Evolutionary conservation across 768 basidiomycete species (phyloP), one percentile per base, ranked within the genome.

Genomic region (Lactifluus rugatus): DNA sequence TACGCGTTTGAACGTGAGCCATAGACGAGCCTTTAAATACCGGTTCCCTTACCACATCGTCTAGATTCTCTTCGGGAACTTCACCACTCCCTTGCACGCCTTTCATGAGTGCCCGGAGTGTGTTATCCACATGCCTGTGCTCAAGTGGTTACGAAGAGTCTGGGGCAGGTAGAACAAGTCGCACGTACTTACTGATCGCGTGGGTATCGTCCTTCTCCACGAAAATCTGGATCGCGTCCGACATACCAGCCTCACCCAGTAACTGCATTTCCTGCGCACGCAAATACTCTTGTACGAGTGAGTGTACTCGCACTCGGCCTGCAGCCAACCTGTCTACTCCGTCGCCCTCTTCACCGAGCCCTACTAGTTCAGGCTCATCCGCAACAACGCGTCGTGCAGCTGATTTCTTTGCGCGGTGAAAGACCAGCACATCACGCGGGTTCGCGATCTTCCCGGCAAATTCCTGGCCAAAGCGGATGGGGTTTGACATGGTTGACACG

Each of bases 181-280:
- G 14, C 4, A 80, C 87, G 63, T 63, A 93, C 93, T 75, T 80
- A 63, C 84, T 81, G 67, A 99, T 95, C 9, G 95, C 92, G 74
- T 93, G 89, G 28, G 82, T 84, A 70, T 96, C 93, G 67, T 97
- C 95, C 77, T 99, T 99, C 70, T 97, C 94, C 58, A 99, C 94
- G 72, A 89, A 98, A 71, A 85, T 79, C 74, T 90, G 85, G 52
- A 99, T 93, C 6, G 96, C 96, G 68, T 93, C 89, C 41, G 85
- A 86, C 87, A 99, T 89, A 25, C 87, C 93, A 42, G 78, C 77
- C 72, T 96, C 93, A 1, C 88, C 90, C 17, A 98, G 74, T 51
- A 98, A 73, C 74, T 96, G 93, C 66, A 98, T 72, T 69, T 94
- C 90, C 73, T 98, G 96, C 50, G 91, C 93, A 7, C 84, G 77